phyloP scores from a whole-genome alignment of 2,329 filamentous ascomycete genomes.

The Pseudogymnoascus sp. region DNA sequence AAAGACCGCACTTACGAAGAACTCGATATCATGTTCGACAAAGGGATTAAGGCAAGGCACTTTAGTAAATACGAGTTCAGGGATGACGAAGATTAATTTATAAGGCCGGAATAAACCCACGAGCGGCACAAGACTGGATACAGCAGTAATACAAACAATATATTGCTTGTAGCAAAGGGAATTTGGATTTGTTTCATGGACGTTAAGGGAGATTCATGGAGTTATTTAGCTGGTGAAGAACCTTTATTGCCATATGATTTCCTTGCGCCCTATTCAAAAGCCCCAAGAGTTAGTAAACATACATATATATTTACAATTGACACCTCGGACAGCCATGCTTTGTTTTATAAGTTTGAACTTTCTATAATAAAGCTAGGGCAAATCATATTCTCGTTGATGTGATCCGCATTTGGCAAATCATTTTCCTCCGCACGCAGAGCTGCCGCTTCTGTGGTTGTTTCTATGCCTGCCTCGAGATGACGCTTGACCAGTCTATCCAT shows the following conservation, averaged over 20 bases:
- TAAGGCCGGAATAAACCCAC: not conserved
- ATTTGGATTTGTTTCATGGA: too few relatives aligned
- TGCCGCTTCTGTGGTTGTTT: constrained; percentile 22
- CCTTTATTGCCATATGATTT: too few relatives aligned
- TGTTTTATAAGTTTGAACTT: constrained; percentile 16
- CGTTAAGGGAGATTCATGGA: too few relatives aligned
- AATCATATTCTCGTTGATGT: constrained; percentile 23
- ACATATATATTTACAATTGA: not conserved
- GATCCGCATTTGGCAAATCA: constrained; percentile 27
- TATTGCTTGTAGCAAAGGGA: not conserved
- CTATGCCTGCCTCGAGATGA: constrained; percentile 27
- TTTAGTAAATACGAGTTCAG: constrained; percentile 42
- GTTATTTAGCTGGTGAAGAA: too few relatives aligned
- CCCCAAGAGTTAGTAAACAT: not conserved
- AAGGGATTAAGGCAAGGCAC: constrained; percentile 61
- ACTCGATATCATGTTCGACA: constrained; percentile 75
- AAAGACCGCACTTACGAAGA: constrained; percentile 63
- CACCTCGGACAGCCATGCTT: not conserved
- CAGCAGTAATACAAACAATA: not conserved
- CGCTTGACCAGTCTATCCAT: constrained; percentile 21
- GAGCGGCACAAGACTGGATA: not conserved
- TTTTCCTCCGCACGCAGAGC: constrained; percentile 23
- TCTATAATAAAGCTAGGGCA: constrained; percentile 22
- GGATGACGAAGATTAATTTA: not conserved
- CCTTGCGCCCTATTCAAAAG: not conserved